Base-by-base conservation (phyloP, 1,139 yeast genomes). In the Yamadazyma dushanensis region DNA sequence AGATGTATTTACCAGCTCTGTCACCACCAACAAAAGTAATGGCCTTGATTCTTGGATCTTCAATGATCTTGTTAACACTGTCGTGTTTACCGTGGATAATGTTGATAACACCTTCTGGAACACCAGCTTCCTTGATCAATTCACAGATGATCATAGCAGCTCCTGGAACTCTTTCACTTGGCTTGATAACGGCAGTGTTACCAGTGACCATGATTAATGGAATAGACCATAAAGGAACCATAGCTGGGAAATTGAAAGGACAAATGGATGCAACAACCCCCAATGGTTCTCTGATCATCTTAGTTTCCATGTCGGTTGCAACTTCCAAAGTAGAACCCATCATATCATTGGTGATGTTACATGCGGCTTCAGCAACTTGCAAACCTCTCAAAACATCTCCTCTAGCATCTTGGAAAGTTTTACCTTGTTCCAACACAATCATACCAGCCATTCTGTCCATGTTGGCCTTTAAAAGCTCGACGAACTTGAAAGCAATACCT, bases 201-300 rank as follows among this genome's bases (percentile, higher is more conserved):
- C 94, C 94, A 17, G 90, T 83, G 41, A 80, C 90, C 45, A 84
- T 72, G 29, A 80, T 70, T 54, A 83, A 73, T 13, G 94, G 94
- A 42, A 84, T 72, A 21, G 89, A 78, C 94, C 94, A 84, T 49
- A 84, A 68, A 24, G 94, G 94, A 41, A 84, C 86, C 92, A 84
- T 83, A 29, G 89, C 92, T 19, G 92, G 92, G 74, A 83, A 82
- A 63, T 82, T 82, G 62, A 78, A 78, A n/a, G 88, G 88, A 50
- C 83, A 77, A 47, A 81, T 81, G 16, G 86, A 81, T 6, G 82
- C 86, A 41, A 80, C 73, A 15, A 81, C 84, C 14, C 87, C 87
- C 41, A 72, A 59, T 20, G 78, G 78, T 51, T 73, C 78, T 49
- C 92, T 75, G 50, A 80, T 70, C 79, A 83, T 82, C 50, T 81